Evolutionary conservation across 306 rosid species (phyloP).

Genomic region (Hippophae tibetana): DNA sequence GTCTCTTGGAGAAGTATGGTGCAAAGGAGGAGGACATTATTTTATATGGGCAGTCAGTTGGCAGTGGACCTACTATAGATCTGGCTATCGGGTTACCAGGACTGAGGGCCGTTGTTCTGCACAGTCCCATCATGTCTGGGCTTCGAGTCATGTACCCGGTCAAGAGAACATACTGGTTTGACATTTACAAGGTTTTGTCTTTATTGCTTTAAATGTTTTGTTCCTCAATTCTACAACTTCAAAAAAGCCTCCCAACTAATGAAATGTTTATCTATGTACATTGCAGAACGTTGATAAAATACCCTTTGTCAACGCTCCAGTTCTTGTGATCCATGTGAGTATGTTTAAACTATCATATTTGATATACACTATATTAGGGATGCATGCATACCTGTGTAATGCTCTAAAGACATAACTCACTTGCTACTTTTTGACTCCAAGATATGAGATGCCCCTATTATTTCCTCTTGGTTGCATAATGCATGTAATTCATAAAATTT

Average conservation of each 20-base stretch:
- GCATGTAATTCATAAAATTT: too few species aligned
- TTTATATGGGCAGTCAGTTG: conserved; percentile 92
- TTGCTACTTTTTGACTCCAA: too few species aligned
- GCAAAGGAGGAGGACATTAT: conserved; percentile 85
- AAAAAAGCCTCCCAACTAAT: conserved; percentile 6
- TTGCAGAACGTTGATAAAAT: conserved; percentile 93
- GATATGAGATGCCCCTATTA: too few species aligned
- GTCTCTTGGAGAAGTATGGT: conserved; percentile 73
- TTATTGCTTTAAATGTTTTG: conserved; percentile 11
- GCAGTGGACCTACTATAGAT: conserved; percentile 92
- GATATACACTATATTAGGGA: too few species aligned
- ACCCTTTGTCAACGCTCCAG: conserved; percentile 69
- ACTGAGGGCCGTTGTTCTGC: conserved; percentile 93
- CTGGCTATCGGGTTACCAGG: conserved; percentile 63
- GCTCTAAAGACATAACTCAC: too few species aligned
- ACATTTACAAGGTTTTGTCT: conserved; percentile 77
- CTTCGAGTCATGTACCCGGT: conserved; percentile 96
- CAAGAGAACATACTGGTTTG: conserved; percentile 90
- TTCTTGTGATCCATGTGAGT: conserved; percentile 94
- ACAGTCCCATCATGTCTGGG: conserved; percentile 90
- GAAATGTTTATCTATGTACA: conserved; percentile 15
- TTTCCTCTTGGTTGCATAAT: too few species aligned
- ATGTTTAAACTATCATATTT: background rate
- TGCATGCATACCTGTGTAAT: too few species aligned
- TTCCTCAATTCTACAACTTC: background rate